phyloP scores from a whole-genome alignment of 768 basidiomycete species.

The Termitomyces bulborhizus region DNA sequence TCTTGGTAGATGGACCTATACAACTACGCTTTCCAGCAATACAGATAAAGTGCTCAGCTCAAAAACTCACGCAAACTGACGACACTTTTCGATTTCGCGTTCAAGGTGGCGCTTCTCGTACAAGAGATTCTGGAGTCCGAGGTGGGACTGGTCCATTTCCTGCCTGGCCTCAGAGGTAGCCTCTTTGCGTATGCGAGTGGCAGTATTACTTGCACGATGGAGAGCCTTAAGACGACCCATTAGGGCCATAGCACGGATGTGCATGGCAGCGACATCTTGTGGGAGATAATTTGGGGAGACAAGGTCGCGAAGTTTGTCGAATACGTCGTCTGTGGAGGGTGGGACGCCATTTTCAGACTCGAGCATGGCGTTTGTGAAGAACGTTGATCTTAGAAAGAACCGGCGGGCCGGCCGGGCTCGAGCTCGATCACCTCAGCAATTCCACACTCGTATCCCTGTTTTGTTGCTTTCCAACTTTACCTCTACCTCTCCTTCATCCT shows the following conservation, averaged over 20 bases:
- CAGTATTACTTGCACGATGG: slow-evolving; percentile 67
- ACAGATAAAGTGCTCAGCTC: neutral
- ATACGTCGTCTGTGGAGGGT: slow-evolving; percentile 42
- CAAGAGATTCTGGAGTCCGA: slow-evolving; percentile 78
- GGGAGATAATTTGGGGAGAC: slow-evolving; percentile 38
- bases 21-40: neutral
- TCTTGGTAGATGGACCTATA: slow-evolving; percentile 85
- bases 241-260: slow-evolving; percentile 68
- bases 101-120: slow-evolving; percentile 90
- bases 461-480: slow-evolving; percentile 4
- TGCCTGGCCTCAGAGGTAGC: slow-evolving; percentile 73
- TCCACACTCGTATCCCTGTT: slow-evolving; percentile 9
- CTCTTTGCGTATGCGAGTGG: slow-evolving; percentile 62
- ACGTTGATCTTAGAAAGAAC: neutral
- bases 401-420: slow-evolving; percentile 8
- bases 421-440: slow-evolving; percentile 15
- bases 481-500: slow-evolving; percentile 2
- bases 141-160: slow-evolving; percentile 87
- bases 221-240: slow-evolving; percentile 75
- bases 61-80: slow-evolving; percentile 76
- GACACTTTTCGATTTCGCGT: slow-evolving; percentile 88
- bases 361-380: slow-evolving; percentile 18
- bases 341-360: slow-evolving; percentile 22
- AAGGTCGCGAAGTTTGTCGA: slow-evolving; percentile 60
- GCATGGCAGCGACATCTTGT: slow-evolving; percentile 44